Evolutionary conservation across 208 protist genomes (phyloP).

Genomic region (Trypanosoma boissoni): DNA sequence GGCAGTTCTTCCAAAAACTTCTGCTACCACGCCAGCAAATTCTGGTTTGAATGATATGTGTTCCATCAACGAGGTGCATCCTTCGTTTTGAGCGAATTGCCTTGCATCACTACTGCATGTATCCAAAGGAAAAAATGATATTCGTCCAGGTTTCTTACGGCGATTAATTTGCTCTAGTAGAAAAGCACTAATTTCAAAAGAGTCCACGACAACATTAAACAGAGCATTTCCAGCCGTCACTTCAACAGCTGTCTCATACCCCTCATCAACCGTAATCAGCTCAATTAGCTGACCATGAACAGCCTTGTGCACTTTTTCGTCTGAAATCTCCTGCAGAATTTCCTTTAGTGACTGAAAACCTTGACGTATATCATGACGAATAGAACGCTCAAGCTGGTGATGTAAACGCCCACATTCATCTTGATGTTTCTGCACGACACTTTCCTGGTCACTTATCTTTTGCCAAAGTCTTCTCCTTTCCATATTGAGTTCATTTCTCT

Average conservation of each 20-base stretch:
- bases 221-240: conserved; percentile 94
- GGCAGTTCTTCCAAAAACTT: conserved; percentile 95
- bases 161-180: conserved; percentile 93
- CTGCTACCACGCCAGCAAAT: conserved; percentile 78
- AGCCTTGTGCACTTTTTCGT: conserved; percentile 47
- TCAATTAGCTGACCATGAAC: conserved; percentile 97
- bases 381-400: conserved; percentile 59
- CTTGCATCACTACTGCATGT: conserved; percentile 52
- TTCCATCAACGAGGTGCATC: conserved; percentile 67
- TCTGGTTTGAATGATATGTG: conserved; percentile 74
- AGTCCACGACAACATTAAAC: conserved; percentile 98
- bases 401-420: conserved; percentile 38
- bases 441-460: conserved; percentile 70
- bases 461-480: conserved; percentile 80
- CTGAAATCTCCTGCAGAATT: conserved; percentile 56
- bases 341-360: conserved; percentile 81
- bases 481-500: conserved; percentile 66
- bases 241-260: conserved; percentile 92
- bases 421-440: conserved; percentile 46
- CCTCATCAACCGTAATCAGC: conserved; percentile 87
- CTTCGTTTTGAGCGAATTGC: conserved; percentile 51
- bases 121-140: conserved; percentile 98
- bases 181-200: conserved; percentile 87
- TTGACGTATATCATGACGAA: conserved; percentile 84
- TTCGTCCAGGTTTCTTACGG: conserved; percentile 80